Conservation (phyloP, 352 stramenopile species). For the Phytopythium helicoides region DNA sequence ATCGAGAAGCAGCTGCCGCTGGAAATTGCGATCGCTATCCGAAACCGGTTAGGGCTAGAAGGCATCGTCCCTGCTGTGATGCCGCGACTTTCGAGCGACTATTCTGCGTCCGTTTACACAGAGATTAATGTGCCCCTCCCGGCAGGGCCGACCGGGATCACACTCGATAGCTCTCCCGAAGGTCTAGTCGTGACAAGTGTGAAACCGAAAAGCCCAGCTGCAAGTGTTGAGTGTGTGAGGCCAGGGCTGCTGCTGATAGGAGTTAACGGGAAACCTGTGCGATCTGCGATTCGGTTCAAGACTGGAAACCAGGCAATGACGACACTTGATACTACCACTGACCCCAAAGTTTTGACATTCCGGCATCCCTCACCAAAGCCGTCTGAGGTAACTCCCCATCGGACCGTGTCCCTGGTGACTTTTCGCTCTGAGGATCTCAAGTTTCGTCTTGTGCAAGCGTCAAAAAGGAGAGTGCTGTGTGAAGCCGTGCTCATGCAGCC, state of each 20-base stretch:
- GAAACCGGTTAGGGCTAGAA: constrained; percentile 68
- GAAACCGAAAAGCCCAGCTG: constrained; percentile 43
- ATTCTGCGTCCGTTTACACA: constrained; percentile 4
- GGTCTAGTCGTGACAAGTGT: constrained; percentile 5
- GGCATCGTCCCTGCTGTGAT: constrained; percentile 37
- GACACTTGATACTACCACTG: constrained; percentile 48
- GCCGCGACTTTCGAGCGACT: neutral
- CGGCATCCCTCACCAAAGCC: constrained; percentile 62
- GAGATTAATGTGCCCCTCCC: constrained; percentile 79
- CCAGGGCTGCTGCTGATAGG: constrained; percentile 72
- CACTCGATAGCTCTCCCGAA: constrained; percentile 43
- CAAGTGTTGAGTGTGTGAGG: constrained; percentile 63
- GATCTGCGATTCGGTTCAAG: constrained; percentile 44
- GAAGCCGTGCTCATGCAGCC: constrained; percentile 53
- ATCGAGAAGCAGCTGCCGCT: constrained; percentile 77
- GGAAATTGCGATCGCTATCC: constrained; percentile 70
- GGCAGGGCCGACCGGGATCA: constrained; percentile 58
- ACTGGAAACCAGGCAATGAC: constrained; percentile 52
- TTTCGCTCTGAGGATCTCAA: constrained; percentile 57
- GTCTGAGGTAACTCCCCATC: constrained; percentile 53
- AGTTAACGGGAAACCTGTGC: constrained; percentile 62
- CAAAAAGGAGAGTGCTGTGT: constrained; percentile 55
- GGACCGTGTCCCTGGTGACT: constrained; percentile 42
- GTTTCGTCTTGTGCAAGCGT: constrained; percentile 71
- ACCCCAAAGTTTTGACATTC: constrained; percentile 70